phyloP scores from a whole-genome alignment of 305 asterid species.

The Ilex paraguariensis region DNA sequence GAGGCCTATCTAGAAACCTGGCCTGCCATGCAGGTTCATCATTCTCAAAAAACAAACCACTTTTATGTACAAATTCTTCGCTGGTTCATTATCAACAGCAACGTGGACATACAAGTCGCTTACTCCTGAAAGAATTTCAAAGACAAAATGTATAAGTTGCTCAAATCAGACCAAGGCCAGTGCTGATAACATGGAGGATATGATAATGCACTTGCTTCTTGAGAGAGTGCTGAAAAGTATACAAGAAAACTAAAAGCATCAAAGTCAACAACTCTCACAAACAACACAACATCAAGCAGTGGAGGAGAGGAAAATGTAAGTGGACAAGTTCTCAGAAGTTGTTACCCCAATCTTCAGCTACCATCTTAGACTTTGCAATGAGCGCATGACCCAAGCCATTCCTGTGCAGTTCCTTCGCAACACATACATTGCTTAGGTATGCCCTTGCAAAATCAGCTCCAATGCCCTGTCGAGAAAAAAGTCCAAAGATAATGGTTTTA shows the following conservation, averaged over 20 bases:
- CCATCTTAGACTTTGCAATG: constrained; percentile 52
- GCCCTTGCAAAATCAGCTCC: constrained; percentile 93
- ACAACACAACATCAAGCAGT: not conserved
- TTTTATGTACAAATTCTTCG: constrained; percentile 71
- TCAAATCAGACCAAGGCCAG: too few relatives aligned
- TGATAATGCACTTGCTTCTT: too few relatives aligned
- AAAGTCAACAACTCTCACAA: too few relatives aligned
- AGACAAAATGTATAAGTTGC: not conserved
- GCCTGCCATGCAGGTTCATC: constrained; percentile 99
- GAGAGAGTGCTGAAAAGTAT: too few relatives aligned
- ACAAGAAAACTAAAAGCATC: too few relatives aligned
- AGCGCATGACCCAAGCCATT: constrained; percentile 78
- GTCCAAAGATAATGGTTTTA: too few relatives aligned
- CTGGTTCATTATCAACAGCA: constrained; percentile 80
- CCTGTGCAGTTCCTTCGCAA: constrained; percentile 76
- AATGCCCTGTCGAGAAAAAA: constrained; percentile 44
- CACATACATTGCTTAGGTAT: constrained; percentile 82
- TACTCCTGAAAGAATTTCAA: constrained; percentile 49
- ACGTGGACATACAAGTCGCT: constrained; percentile 92
- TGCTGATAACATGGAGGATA: too few relatives aligned
- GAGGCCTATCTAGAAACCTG: constrained; percentile 77
- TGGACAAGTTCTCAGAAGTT: not conserved
- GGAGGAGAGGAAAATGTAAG: not conserved
- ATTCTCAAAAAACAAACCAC: constrained; percentile 69
- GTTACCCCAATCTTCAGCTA: constrained; percentile 83